phyloP scores from a whole-genome alignment of 1,139 yeast species.

The Debaryomyces nepalensis region DNA sequence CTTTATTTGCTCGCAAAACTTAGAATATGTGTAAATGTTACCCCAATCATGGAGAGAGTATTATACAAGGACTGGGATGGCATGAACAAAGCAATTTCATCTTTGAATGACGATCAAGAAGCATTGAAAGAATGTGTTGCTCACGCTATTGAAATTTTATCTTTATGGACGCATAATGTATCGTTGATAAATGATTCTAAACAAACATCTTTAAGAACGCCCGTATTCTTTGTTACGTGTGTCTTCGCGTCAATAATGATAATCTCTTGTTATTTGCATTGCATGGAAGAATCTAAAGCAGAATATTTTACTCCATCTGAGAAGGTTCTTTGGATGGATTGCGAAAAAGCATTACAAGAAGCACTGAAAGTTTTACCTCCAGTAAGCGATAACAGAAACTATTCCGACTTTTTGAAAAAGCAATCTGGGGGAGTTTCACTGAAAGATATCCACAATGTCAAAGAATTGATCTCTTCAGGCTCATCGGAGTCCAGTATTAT shows the following conservation, averaged over 20 bases:
- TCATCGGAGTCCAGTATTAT: conserved; percentile 48
- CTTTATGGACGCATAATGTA: conserved; percentile 72
- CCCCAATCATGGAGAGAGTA: conserved; percentile 59
- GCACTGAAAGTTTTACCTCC: conserved; percentile 57
- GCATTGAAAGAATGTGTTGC: conserved; percentile 62
- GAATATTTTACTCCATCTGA: conserved; percentile 45
- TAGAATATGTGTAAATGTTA: conserved; percentile 59
- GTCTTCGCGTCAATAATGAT: conserved; percentile 63
- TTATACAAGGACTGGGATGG: conserved; percentile 67
- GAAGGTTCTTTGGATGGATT: conserved; percentile 53
- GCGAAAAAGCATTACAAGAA: conserved; percentile 55
- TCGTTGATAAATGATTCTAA: conserved; percentile 64
- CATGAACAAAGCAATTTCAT: conserved; percentile 58
- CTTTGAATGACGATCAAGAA: conserved; percentile 53
- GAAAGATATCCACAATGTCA: conserved; percentile 14
- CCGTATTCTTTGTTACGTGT: conserved; percentile 73
- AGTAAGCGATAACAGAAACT: conserved; percentile 30
- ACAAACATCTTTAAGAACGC: conserved; percentile 69
- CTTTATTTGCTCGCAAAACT: conserved; percentile 66
- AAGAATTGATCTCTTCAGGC: conserved; percentile 22
- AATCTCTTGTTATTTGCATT: conserved; percentile 62
- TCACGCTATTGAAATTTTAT: conserved; percentile 61
- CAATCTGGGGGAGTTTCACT: conserved; percentile 50
- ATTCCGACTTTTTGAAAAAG: conserved; percentile 55
- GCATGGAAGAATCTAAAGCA: conserved; percentile 47